Conservation (phyloP, 352 stramenopile genomes). For the Phytophthora tentaculata region DNA sequence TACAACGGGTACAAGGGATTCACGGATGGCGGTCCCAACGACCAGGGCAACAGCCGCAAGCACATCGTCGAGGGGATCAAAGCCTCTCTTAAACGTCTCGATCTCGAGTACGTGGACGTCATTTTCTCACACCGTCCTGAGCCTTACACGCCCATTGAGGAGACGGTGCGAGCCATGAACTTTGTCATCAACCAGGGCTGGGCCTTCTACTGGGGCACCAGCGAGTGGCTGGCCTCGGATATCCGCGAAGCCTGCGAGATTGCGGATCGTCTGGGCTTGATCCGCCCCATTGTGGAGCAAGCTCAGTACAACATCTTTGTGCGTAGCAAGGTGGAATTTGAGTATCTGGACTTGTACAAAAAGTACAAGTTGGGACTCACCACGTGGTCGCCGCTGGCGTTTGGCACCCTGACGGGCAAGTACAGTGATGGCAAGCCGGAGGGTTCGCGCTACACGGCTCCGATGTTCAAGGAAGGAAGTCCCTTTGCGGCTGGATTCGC, state of each 20-base stretch:
- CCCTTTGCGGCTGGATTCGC: conserved; percentile 10
- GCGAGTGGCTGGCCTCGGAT: too few species aligned
- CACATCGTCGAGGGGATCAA: conserved; percentile 9
- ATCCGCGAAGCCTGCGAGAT: conserved; percentile 51
- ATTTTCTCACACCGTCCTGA: conserved; percentile 6
- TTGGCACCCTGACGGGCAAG: conserved; percentile 7
- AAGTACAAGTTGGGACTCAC: conserved; percentile 34
- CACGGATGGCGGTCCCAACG: conserved; percentile 4
- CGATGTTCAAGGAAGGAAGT: conserved; percentile 11
- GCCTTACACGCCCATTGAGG: too few species aligned
- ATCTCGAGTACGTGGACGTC: conserved; percentile 10
- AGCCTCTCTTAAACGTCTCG: neutral
- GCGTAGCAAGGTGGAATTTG: conserved; percentile 27
- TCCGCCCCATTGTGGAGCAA: conserved; percentile 49
- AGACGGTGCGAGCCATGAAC: too few species aligned
- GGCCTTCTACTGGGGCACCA: too few species aligned
- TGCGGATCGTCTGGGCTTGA: conserved; percentile 37
- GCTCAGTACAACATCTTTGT: conserved; percentile 49
- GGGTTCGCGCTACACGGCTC: conserved; percentile 7
- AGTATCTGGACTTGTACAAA: conserved; percentile 23
- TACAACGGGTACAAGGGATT: too few species aligned
- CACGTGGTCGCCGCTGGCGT: conserved; percentile 13
- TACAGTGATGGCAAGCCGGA: conserved; percentile 13
- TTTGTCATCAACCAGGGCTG: too few species aligned
- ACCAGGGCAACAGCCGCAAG: conserved; percentile 6